Conservation (phyloP, 495 filamentous ascomycete genomes). For the Letharia columbiana region DNA sequence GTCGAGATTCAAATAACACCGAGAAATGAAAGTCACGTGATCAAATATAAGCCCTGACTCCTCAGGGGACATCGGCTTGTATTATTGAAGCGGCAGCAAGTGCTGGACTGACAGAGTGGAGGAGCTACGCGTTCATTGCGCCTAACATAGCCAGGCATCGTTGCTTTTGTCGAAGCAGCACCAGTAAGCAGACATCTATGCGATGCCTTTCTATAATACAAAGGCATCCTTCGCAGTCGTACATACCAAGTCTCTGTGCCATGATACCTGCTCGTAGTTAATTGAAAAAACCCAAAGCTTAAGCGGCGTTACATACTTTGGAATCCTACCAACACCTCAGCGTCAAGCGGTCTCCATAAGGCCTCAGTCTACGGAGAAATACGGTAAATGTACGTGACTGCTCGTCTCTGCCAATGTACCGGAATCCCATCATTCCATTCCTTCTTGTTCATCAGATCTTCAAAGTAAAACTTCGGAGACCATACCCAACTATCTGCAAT, state of each 20-base stretch:
- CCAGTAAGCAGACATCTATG: background rate
- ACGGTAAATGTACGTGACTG: background rate
- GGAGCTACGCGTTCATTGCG: background rate
- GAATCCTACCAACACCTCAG: background rate
- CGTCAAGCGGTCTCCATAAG: background rate
- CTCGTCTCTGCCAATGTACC: background rate
- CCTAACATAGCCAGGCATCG: background rate
- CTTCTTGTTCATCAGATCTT: background rate
- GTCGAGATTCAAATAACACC: no score
- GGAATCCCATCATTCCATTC: background rate
- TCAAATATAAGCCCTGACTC: background rate
- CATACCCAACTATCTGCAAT: background rate
- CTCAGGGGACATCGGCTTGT: background rate
- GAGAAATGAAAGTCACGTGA: background rate
- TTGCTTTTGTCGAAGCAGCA: background rate
- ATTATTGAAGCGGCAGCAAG: background rate
- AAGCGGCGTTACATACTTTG: background rate
- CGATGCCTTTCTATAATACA: background rate
- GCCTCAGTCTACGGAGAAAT: background rate
- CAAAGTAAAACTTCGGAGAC: background rate
- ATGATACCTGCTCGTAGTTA: background rate
- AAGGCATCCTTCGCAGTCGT: background rate
- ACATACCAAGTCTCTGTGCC: background rate
- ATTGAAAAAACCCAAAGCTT: background rate
- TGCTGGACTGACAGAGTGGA: background rate